A percentile compares a stretch with the other conserved stretches of the same genome.
Evolutionary conservation across 2,329 filamentous ascomycete species (phyloP).

Genomic region (Trichothecium sympodiale): DNA sequence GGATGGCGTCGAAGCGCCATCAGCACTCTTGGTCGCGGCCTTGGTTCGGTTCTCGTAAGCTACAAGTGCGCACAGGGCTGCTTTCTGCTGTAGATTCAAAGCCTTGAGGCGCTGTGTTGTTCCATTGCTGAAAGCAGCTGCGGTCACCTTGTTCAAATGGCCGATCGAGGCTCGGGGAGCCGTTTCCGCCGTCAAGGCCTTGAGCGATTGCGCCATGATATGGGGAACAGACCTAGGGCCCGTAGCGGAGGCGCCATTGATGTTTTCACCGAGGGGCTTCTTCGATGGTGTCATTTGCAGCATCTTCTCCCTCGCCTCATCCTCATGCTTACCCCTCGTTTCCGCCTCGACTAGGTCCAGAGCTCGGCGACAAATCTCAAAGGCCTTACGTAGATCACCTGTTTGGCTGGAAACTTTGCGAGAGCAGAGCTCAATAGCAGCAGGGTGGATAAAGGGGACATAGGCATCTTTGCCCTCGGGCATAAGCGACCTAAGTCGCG

Average conservation of each 20-base stretch:
- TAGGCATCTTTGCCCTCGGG: constrained; percentile 46
- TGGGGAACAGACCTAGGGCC: constrained; percentile 32
- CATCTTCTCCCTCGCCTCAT: constrained; percentile 43
- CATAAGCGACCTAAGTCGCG: constrained; percentile 67
- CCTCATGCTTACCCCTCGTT: constrained; percentile 62
- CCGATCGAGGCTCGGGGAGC: constrained; percentile 83
- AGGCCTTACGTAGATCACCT: constrained; percentile 87
- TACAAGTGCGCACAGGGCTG: constrained; percentile 77
- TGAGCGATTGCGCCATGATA: constrained; percentile 42
- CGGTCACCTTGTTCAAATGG: constrained; percentile 85
- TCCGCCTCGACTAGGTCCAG: constrained; percentile 84
- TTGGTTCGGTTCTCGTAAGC: constrained; percentile 72
- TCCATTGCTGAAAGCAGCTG: constrained; percentile 82
- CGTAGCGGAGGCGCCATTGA: constrained; percentile 46
- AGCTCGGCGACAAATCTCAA: constrained; percentile 83
- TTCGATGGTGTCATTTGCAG: constrained; percentile 59
- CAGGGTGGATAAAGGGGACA: constrained; percentile 84
- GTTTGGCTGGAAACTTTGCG: constrained; percentile 92
- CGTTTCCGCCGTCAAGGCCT: constrained; percentile 57
- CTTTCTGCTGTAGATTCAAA: constrained; percentile 93
- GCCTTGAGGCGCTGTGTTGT: constrained; percentile 73
- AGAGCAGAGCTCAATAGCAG: constrained; percentile 85
- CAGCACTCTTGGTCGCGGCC: constrained; percentile 30
- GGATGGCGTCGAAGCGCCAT: constrained; percentile 41
- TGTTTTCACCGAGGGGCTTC: constrained; percentile 68